Base-by-base conservation (phyloP, 305 asterid species). In the Fraxinus velutina region DNA sequence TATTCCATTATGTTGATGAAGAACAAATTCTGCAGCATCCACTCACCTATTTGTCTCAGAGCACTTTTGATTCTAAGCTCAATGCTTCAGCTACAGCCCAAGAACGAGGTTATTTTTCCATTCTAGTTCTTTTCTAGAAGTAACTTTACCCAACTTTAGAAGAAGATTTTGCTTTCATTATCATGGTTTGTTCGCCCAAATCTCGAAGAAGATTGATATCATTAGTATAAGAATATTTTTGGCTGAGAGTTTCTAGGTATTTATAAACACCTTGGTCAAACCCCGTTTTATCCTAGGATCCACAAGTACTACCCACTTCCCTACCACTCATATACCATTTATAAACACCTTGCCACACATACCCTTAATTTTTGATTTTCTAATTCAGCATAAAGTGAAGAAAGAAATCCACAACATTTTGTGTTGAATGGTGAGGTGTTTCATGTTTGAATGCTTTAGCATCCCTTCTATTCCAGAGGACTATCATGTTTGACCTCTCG, bases 1-100 rank as follows among this genome's bases (percentile, higher is more conserved):
- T 96, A 75, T 96, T 96, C 85, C 96, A 91, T 86, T 96, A 88
- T 86, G 91, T 91, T 79, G 97, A 92, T 7, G 98, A 94, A 47
- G 97, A 92, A 75, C 87, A 85, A 73, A 86, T 84, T 85, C 88
- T 89, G 86, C 99, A 90, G 85, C 97, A 90, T 86, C 94, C 97
- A 76, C 81, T 87, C 73, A 83, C 89, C 80, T 93, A 93, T 89
- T 83, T 94, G 77, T 84, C 93, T 34, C 97, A 87, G 89, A 84
- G 79, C 83, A 92, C 86, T 86, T 88, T 92, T 9, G 95, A 91
- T 10, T 42, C 93, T 50, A 92, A 89, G 83, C 84, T 90, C 66
- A 91, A 86, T 83, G 85, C 89, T 64, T 83, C 94, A 21, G 81
- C 88, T 81, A 74, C 92, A 52, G 75, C 86, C 82, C 92, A 77